These are phyloP conservation scores for Dioscorea dumetorum DNA, from an alignment of 106 monocot species.

Conservation along the genomic window DNA sequence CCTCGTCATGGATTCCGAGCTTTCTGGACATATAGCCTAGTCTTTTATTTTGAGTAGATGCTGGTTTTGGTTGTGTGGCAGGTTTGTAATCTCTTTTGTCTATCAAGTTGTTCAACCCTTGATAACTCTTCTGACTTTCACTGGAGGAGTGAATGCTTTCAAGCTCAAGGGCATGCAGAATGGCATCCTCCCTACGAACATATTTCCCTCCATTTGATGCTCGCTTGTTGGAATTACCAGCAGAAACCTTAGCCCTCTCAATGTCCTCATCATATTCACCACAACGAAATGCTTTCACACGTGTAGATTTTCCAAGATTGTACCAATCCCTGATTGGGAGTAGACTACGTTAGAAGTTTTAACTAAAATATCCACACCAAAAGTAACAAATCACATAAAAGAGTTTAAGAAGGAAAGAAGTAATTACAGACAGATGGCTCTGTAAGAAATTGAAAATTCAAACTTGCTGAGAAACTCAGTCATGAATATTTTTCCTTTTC, in stretches of 20 bases:
- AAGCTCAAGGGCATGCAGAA: conserved; percentile 80
- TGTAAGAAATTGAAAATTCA: too few species aligned
- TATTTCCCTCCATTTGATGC: conserved; percentile 42
- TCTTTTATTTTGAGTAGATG: conserved; percentile 17
- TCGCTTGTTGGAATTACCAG: conserved; percentile 22
- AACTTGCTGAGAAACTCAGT: too few species aligned
- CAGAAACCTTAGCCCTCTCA: conserved; percentile 53
- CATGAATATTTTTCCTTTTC: too few species aligned
- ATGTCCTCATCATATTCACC: conserved; percentile 81
- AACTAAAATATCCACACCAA: too few species aligned
- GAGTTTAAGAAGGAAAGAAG: too few species aligned
- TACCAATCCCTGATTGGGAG: conserved; percentile 68
- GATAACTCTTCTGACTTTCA: conserved; percentile 14
- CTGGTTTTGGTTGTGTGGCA: conserved; percentile 5
- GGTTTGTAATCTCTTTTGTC: neutral
- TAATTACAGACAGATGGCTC: too few species aligned
- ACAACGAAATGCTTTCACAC: conserved; percentile 87
- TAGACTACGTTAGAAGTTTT: too few species aligned
- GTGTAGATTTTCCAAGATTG: conserved; percentile 75
- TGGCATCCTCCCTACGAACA: conserved; percentile 81
- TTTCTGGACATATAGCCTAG: conserved; percentile 6
- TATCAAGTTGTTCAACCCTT: neutral
- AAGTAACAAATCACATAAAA: too few species aligned
- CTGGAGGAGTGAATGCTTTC: conserved; percentile 20
- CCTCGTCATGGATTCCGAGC: conserved; percentile 8